phyloP scores from a whole-genome alignment of 352 stramenopile species.

The Peronospora destructor region DNA sequence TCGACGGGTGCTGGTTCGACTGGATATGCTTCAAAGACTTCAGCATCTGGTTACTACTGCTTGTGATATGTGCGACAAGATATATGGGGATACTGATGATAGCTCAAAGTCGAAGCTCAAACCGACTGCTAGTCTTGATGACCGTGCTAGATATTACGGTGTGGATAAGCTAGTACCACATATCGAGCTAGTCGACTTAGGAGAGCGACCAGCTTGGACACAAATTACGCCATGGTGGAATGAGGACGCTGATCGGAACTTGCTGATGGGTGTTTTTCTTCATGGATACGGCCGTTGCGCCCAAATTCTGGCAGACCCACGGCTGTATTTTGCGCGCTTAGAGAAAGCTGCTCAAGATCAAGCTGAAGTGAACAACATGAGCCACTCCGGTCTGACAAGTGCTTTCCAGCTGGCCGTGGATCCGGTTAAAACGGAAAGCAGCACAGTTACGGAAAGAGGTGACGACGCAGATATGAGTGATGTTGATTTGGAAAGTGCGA shows the following conservation, averaged over 20 bases:
- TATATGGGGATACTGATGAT: slow-evolving; percentile 31
- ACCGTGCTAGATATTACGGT: slow-evolving; percentile 62
- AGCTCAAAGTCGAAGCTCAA: slow-evolving; percentile 15
- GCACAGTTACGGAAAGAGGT: slow-evolving; percentile 6
- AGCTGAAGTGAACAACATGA: slow-evolving; percentile 17
- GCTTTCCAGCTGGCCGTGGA: background rate
- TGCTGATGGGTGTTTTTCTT: slow-evolving; percentile 79
- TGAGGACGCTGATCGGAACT: slow-evolving; percentile 63
- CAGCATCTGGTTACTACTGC: slow-evolving; percentile 50
- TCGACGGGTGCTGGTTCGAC: slow-evolving; percentile 71
- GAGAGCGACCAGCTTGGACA: slow-evolving; percentile 72
- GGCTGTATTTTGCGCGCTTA: slow-evolving; percentile 62
- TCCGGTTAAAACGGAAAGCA: slow-evolving; percentile 18
- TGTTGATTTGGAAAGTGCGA: slow-evolving; percentile 42
- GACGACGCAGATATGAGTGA: slow-evolving; percentile 37
- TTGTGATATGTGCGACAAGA: slow-evolving; percentile 53
- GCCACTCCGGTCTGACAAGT: slow-evolving; percentile 1
- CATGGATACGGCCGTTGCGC: slow-evolving; percentile 80
- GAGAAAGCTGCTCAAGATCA: slow-evolving; percentile 42
- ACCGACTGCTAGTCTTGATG: slow-evolving; percentile 58
- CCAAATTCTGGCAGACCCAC: slow-evolving; percentile 71
- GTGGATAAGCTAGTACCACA: slow-evolving; percentile 53
- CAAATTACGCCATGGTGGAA: slow-evolving; percentile 86
- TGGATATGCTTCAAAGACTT: slow-evolving; percentile 82
- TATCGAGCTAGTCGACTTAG: slow-evolving; percentile 59